Evolutionary conservation across 768 basidiomycete species (phyloP), one percentile per base, ranked within the genome.

Genomic region (Daedaleopsis sinensis): DNA sequence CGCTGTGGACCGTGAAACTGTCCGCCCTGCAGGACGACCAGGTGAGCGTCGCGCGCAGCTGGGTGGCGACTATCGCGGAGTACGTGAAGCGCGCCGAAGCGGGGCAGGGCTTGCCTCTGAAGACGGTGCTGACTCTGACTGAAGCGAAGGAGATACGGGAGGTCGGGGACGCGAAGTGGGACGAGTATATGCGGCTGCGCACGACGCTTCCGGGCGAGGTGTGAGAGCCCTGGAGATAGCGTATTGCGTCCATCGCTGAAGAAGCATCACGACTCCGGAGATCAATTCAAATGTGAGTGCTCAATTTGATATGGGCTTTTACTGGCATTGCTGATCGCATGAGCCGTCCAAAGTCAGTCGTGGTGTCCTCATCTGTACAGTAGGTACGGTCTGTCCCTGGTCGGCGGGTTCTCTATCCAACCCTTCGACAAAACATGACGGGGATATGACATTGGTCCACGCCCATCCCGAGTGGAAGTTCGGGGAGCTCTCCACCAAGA

Each of bases 1-100:
- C 75, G 27, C 54, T 91, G 16, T 92, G 89, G 85, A 79, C 86
- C 1, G 74, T 91, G 16, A 79, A 85, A 6, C 61, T 79, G 0
- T 82, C 86, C 5, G 70, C 67, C n/a, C 70, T 93, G 58, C 73
- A 76, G 4, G 60, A 73, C 0, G 66, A 79, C 5, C 82, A 91
- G 64, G 70, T 77, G 9, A 67, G 70, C 0, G 67, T 84, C 15
- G 86, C 89, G 0, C 76, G 80, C 42, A 73, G 66, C 3, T 93
- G 88, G 88, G 69, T 90, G 16, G 72, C 81, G 44, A 76, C 74
- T 8, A 72, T 92, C 36, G 74, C 77, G 18, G 68, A 75, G 6
- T 84, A 85, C 62, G 62, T 80, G 5, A 68, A 74, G 43, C 69
- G 71, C 8, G 66, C 85, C 2, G 79, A 84, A 63, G 69, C 65